Evolutionary conservation across 2,329 filamentous ascomycete species (phyloP).

Genomic region (Elsinoe necatrix): DNA sequence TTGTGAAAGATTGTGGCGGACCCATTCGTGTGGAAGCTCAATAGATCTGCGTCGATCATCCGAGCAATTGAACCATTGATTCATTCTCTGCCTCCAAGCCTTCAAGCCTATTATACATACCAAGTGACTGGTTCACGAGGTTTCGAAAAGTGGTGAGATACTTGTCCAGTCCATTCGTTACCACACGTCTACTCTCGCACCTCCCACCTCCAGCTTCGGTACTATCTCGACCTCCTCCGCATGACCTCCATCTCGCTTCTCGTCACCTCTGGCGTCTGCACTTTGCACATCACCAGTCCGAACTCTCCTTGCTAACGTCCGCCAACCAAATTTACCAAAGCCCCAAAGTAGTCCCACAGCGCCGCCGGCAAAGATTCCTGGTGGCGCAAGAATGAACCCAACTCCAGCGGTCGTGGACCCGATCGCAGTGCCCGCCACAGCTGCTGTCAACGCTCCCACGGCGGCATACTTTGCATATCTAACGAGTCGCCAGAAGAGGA

Average conservation of each 20-base stretch:
- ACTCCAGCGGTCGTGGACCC: slow-evolving; percentile 32
- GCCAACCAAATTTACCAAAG: slow-evolving; percentile 30
- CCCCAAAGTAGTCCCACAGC: slow-evolving; percentile 34
- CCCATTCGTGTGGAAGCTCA: neutral
- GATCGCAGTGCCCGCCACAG: slow-evolving; percentile 32
- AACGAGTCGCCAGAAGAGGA: slow-evolving; percentile 36
- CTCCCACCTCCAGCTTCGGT: slow-evolving; percentile 11
- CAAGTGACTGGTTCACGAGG: neutral
- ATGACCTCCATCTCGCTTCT: slow-evolving; percentile 22
- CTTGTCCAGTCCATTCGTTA: slow-evolving; percentile 5
- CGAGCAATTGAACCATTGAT: slow-evolving; percentile 3
- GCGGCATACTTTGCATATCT: slow-evolving; percentile 38
- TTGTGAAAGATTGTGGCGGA: too few species aligned
- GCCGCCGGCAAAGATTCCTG: slow-evolving; percentile 33
- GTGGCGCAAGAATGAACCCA: slow-evolving; percentile 36
- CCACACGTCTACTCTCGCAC: slow-evolving; percentile 1
- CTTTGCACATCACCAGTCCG: slow-evolving; percentile 21
- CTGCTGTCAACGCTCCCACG: slow-evolving; percentile 33
- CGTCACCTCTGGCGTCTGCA: slow-evolving; percentile 23
- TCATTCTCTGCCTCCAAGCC: slow-evolving; percentile 3
- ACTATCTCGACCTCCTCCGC: slow-evolving; percentile 18
- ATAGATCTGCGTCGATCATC: slow-evolving; percentile 12
- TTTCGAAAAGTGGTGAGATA: neutral
- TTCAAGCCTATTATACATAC: neutral
- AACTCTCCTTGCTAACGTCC: slow-evolving; percentile 28